phyloP scores from a whole-genome alignment of 352 stramenopile species.

The Aphanomyces astaci region DNA sequence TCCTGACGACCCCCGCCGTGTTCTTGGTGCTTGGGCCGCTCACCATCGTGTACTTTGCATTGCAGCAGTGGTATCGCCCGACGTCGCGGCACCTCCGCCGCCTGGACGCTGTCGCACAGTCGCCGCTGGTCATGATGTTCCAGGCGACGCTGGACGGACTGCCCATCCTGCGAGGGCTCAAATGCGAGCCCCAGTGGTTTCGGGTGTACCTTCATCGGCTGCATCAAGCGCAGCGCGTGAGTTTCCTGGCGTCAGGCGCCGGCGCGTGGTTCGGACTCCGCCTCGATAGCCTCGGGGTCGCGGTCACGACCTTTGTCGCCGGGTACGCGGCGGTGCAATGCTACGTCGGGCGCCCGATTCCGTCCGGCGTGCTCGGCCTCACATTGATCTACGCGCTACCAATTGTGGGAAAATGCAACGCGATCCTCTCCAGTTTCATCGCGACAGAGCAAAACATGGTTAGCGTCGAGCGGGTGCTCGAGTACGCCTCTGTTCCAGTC shows the following conservation, averaged over 20 bases:
- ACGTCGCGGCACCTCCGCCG: constrained; percentile 64
- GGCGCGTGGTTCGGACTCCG: constrained; percentile 77
- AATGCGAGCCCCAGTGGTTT: constrained; percentile 38
- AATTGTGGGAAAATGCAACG: constrained; percentile 84
- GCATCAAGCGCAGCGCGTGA: constrained; percentile 61
- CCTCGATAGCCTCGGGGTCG: constrained; percentile 74
- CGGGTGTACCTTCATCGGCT: constrained; percentile 38
- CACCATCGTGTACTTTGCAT: constrained; percentile 47
- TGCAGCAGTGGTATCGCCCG: constrained; percentile 61
- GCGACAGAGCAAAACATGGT: constrained; percentile 89
- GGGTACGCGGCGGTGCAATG: constrained; percentile 71
- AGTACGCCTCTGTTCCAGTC: constrained; percentile 55
- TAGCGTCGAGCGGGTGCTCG: constrained; percentile 80
- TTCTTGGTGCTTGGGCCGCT: constrained; percentile 65
- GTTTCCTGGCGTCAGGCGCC: constrained; percentile 65
- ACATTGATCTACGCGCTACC: constrained; percentile 87
- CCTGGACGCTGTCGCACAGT: constrained; percentile 63
- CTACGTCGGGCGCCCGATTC: constrained; percentile 40
- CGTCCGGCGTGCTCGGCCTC: constrained; percentile 72
- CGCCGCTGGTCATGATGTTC: constrained; percentile 60
- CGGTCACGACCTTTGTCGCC: constrained; percentile 73
- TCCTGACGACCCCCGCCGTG: constrained; percentile 70
- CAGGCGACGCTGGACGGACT: constrained; percentile 71
- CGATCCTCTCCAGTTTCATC: constrained; percentile 73
- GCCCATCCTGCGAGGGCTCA: constrained; percentile 49